Base-by-base conservation (phyloP, 2,329 filamentous ascomycete species). In the Neoarthrinium moseri region DNA sequence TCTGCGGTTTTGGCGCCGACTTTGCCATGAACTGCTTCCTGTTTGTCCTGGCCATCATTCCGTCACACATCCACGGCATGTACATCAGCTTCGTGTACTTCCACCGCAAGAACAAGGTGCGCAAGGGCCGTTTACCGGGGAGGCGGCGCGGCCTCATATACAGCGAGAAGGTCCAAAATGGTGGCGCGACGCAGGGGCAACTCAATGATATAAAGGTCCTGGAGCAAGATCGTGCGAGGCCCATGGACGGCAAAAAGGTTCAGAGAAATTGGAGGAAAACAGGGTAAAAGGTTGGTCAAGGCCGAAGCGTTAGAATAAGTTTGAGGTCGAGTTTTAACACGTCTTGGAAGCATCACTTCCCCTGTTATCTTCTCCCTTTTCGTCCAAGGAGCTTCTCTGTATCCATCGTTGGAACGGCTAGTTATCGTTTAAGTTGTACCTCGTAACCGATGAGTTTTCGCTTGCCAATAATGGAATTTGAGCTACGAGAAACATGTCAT, bases 61-160 rank as follows among this genome's bases (percentile, higher is more conserved):
- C 39, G 27, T 43, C 39, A n/a, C 39, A 43, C 27, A 43, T 43
- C n/a, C 39, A 43, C 39, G 39, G 39, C 27, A 43, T 43, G 39
- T 43, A 43, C 39, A 43, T 43, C 39, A 43, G 39, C 29, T 43
- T 43, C 26, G 27, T 43, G 17, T 43, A 43, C 26, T 43, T 43
- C 22, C 5, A n/a, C 27, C 39, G 39, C 18, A 43, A 43, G 39
- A 43, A 43, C 27, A 32, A 33, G 29, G 39, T 43, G 39, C 39
- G 39, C 12, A 43, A 43, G 39, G 39, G 29, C 6, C 26, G 39
- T 10, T 33, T 15, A 29, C 39, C 39, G 4, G 39, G 39, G 1
- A 13, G 10, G 10, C 18, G 39, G 11, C 39, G 39, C 12, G 39
- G 18, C 12, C 22, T 43, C 11, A 43, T 43, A 18, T 43, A 43